Base-by-base conservation (phyloP, 768 basidiomycete species). In the Goffeauzyma gilvescens region DNA sequence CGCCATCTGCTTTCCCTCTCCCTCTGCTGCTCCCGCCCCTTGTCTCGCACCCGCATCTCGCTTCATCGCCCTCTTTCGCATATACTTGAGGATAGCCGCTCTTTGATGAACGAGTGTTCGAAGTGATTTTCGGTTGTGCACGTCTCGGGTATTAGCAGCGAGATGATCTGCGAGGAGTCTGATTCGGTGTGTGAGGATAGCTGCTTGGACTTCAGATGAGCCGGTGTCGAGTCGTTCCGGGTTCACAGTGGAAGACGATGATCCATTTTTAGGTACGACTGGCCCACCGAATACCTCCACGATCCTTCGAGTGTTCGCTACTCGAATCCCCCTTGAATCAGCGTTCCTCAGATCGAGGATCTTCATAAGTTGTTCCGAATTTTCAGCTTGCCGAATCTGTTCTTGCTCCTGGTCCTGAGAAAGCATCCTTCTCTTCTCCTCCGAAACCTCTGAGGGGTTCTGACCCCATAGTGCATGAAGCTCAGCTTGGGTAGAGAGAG, bases 291-390 rank as follows among this genome's bases (percentile, higher is more conserved):
- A 95, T 22, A 73, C 75, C 12, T 66, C 65, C 22, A 93, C 69
- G 48, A 87, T 79, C 48, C 85, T 71, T 57, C 75, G 69, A 46
- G 81, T 70, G 61, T 93, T 95, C 65, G 86, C 83, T 54, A 72
- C 82, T 38, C 81, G 75, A 48, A 95, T 76, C n/a, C 84, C 85
- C 23, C 65, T 68, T 22, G 84, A 81, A 52, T 80, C 82, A 14
- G 90, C 80, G 56, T 96, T 95, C 49, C 78, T 69, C 53, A 96
- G 64, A 65, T 93, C 86, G 17, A 86, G 65, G 23, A 85, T 64
- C 51, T 72, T 71, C 32, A 79, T 76, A 44, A 93, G 70, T 45
- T 65, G 63, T 31, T 47, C 53, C 31, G 47, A 39, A 42, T 65
- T 58, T n/a, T 31, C 32, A 2, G 21, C 33, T n/a, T n/a, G 71